phyloP scores from a whole-genome alignment of 2,329 filamentous ascomycete genomes.

The Xylariaceae sp. region DNA sequence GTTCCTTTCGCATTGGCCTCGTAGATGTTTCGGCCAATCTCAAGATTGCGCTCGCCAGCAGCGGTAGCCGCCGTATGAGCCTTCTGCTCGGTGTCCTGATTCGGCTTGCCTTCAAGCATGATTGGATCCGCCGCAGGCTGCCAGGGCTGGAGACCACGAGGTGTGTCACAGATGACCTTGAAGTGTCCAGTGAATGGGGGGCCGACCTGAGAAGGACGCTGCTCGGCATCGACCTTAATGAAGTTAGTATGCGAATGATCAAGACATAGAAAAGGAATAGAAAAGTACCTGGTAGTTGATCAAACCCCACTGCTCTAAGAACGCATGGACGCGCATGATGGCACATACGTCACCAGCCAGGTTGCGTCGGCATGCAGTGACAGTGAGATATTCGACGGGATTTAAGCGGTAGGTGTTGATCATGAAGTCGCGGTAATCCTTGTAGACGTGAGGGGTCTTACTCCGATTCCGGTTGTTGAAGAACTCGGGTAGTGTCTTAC shows the following conservation, averaged over 20 bases:
- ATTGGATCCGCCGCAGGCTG: slow-evolving; percentile 79
- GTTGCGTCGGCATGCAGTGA: slow-evolving; percentile 92
- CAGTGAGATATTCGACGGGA: slow-evolving; percentile 91
- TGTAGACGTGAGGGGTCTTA: slow-evolving; percentile 96
- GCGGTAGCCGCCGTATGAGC: slow-evolving; percentile 59
- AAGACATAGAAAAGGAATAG: not conserved
- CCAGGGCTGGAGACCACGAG: slow-evolving; percentile 88
- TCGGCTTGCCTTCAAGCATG: slow-evolving; percentile 56
- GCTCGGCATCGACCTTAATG: slow-evolving; percentile 84
- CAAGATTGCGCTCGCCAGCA: slow-evolving; percentile 83
- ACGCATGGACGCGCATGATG: slow-evolving; percentile 97
- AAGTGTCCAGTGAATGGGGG: slow-evolving; percentile 98
- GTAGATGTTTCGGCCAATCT: slow-evolving; percentile 92
- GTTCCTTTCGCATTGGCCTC: slow-evolving; percentile 77
- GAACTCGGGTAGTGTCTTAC: slow-evolving; percentile 92
- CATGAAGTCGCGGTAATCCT: slow-evolving; percentile 99
- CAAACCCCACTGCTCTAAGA: slow-evolving; percentile 96
- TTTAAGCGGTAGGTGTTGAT: slow-evolving; percentile 98
- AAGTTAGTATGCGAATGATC: slow-evolving; percentile 27
- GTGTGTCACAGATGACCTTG: slow-evolving; percentile 91
- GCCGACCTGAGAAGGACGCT: slow-evolving; percentile 88
- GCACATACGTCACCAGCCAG: slow-evolving; percentile 96
- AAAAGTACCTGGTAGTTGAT: slow-evolving; percentile 89
- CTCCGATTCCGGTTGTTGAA: slow-evolving; percentile 98
- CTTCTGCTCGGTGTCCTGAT: slow-evolving; percentile 65